Conservation (phyloP, 2,329 filamentous ascomycete species). For the Westerdykella sp. region DNA sequence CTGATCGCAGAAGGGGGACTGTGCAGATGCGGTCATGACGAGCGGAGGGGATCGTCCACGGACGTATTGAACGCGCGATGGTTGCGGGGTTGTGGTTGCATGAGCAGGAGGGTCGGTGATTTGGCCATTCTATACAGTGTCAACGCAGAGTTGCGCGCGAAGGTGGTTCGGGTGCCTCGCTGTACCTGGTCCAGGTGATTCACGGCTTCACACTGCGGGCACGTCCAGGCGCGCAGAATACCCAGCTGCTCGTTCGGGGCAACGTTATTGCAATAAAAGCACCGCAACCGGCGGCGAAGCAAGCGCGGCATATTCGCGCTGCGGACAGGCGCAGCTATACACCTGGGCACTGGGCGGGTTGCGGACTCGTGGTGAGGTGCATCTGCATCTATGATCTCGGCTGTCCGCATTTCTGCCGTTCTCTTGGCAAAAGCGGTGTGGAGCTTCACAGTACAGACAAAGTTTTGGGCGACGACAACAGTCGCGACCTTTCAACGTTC, state of each 20-base stretch:
- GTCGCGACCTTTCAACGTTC: too few relatives aligned
- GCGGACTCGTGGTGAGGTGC: not conserved
- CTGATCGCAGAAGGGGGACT: conserved; percentile 60
- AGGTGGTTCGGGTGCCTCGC: not conserved
- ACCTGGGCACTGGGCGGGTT: not conserved
- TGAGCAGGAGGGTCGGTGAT: conserved; percentile 76
- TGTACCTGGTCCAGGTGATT: conserved; percentile 83
- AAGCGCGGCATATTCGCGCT: conserved; percentile 23
- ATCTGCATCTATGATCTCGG: too few relatives aligned
- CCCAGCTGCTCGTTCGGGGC: conserved; percentile 18
- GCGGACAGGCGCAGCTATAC: not conserved
- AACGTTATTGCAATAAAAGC: conserved; percentile 29
- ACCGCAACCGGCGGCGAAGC: conserved; percentile 31
- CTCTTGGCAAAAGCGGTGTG: not conserved
- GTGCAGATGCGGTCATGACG: conserved; percentile 18
- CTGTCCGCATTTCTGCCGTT: not conserved
- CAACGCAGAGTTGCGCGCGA: conserved; percentile 7
- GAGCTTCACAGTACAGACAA: not conserved
- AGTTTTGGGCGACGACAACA: not conserved
- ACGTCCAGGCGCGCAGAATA: conserved; percentile 21
- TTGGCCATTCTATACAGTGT: conserved; percentile 63
- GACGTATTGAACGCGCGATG: conserved; percentile 16
- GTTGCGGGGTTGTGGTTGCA: conserved; percentile 30
- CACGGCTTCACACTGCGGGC: conserved; percentile 68
- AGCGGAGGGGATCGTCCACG: conserved; percentile 20